Percentiles rank a stretch among this genome's conserved stretches.
These are phyloP conservation scores for Phragmites australis DNA, from an alignment of 176 grass and related monocot species.

Conservation along the genomic window DNA sequence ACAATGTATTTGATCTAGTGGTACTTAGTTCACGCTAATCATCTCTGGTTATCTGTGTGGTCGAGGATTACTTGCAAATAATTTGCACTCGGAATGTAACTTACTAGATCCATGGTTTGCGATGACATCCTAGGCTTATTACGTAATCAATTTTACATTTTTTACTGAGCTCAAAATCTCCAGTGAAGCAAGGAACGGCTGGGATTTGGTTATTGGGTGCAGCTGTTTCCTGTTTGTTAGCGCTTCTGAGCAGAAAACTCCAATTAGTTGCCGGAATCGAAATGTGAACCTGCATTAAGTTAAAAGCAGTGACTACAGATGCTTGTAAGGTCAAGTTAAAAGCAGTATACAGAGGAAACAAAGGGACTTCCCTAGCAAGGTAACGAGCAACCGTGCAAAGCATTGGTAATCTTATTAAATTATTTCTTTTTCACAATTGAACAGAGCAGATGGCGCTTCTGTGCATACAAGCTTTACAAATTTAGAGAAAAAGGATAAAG, in stretches of 20 bases:
- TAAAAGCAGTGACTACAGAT: background rate
- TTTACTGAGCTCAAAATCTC: too few relatives aligned
- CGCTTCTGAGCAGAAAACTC: background rate
- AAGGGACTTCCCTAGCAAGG: background rate
- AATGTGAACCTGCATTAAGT: background rate
- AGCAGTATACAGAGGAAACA: background rate
- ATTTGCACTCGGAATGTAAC: background rate
- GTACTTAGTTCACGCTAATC: background rate
- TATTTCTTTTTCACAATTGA: background rate
- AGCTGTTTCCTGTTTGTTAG: background rate
- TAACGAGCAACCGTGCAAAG: background rate
- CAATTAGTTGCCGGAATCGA: too few relatives aligned
- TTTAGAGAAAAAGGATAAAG: background rate
- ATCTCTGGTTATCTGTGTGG: background rate
- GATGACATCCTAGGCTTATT: background rate
- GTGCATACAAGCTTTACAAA: slow-evolving; percentile 16
- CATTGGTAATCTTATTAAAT: background rate
- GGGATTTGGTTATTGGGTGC: background rate
- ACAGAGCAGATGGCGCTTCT: background rate
- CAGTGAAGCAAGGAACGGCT: background rate
- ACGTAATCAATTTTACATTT: too few relatives aligned
- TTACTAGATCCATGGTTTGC: background rate
- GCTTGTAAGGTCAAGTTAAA: background rate
- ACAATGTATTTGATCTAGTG: slow-evolving; percentile 24
- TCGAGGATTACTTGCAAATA: background rate